Base-by-base conservation (phyloP, 2,329 filamentous ascomycete species). In the Pseudogymnoascus sp. region DNA sequence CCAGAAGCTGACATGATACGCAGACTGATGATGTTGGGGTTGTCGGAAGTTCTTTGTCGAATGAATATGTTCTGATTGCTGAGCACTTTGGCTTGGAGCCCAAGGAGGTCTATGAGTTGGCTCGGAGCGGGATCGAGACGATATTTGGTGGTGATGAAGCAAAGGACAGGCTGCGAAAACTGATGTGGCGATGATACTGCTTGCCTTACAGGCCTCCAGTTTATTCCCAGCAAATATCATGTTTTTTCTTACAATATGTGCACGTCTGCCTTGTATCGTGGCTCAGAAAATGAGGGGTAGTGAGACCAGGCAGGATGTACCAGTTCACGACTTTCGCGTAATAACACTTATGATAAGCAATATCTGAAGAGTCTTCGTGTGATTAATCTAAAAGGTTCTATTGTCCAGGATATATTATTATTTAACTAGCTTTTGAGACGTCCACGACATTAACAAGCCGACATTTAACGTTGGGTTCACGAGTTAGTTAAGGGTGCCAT, bases 21-120 rank as follows among this genome's bases (percentile, higher is more conserved):
- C 66, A 92, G 89, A 95, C 90, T 1, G 91, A 95, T 72, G 90
- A 95, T 70, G 88, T 93, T 8, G 91, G 90, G 1, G 85, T 95
- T 21, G 95, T 95, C 70, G 87, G 87, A 61, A 93, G 89, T 71
- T 80, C 84, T 0, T 75, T 93, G 3, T 92, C 89, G 0, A 87
- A 92, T 68, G 91, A 96, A 73, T 93, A 93, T 74, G 77, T 80
- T 6, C 82, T 95, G 2, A 88, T 89, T 3, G 86, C 88, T 1
- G 75, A 86, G 68, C 85, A 93, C 72, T 95, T 95, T 70, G 73
- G 75, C 0, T 79, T 95, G 13, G 72, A 69, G 28, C 73, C 76
- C 13, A 64, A 69, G 1, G 78, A 83, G 21, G 69, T 87, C 6
- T 78, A 85, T 63, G 73, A 73, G 0, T 75, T 93, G 19, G 85